These are phyloP conservation scores for Anacardium occidentale DNA, from an alignment of 345 rosid genomes.

Conservation along the genomic window DNA sequence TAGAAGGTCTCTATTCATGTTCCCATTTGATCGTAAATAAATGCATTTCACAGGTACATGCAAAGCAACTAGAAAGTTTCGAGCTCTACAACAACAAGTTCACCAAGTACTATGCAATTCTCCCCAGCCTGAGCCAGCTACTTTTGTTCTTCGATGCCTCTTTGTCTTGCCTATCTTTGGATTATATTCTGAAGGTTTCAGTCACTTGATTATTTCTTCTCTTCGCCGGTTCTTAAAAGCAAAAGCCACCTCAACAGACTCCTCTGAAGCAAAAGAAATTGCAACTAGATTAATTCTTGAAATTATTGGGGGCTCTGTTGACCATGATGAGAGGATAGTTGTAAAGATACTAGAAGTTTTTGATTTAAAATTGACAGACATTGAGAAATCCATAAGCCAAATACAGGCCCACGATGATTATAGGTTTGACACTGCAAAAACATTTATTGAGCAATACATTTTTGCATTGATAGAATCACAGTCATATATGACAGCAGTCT, in stretches of 20 bases:
- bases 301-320: slow-evolving; percentile 45
- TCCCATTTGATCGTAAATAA: slow-evolving; percentile 1
- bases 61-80: slow-evolving; percentile 74
- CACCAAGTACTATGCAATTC: slow-evolving; percentile 51
- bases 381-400: slow-evolving; percentile 49
- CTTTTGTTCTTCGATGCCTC: slow-evolving; percentile 64
- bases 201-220: slow-evolving; percentile 82
- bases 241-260: slow-evolving; percentile 36
- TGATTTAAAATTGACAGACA: slow-evolving; percentile 48
- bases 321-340: slow-evolving; percentile 61
- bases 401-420: slow-evolving; percentile 29
- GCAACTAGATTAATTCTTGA: slow-evolving; percentile 63
- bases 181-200: slow-evolving; percentile 66
- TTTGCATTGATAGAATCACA: slow-evolving; percentile 50
- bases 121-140: slow-evolving; percentile 75
- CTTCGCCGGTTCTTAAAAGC: slow-evolving; percentile 61
- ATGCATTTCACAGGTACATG: slow-evolving; percentile 50
- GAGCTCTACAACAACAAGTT: slow-evolving; percentile 72
- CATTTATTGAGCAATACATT: slow-evolving; percentile 61
- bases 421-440: slow-evolving; percentile 34
- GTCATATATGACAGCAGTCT: slow-evolving; percentile 74
- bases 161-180: slow-evolving; percentile 74
- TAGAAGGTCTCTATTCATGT: too few relatives aligned
- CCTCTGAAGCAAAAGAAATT: slow-evolving; percentile 45
- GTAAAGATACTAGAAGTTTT: slow-evolving; percentile 59